Evolutionary conservation across 2,329 filamentous ascomycete genomes (phyloP), one percentile per base, ranked within the genome.

Genomic region (Sporothrix luriei): DNA sequence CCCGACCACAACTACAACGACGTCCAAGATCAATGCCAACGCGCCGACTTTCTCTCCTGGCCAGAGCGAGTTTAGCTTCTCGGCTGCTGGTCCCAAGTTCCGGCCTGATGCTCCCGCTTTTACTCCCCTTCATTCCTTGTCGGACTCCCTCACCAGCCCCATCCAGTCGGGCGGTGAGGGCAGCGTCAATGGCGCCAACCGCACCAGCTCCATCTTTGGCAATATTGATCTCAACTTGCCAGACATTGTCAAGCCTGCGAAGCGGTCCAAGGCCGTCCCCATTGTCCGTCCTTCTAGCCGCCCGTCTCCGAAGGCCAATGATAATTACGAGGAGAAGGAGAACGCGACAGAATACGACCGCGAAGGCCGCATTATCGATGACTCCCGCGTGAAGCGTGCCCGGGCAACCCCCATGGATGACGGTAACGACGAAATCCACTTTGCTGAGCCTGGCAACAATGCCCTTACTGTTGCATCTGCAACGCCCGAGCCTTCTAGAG

Each of bases 261-360:
- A 91, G 79, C 88, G 88, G 74, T 92, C 90, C 4, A 97, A 95
- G 80, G 93, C 93, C 11, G 86, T 97, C 68, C 91, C 93, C 0
- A 96, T 97, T 72, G 80, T 94, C 11, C 84, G 84, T 51, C 91
- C 91, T 0, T 83, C 88, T 70, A 88, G 83, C 74, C 79, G 78
- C 1, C 77, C 79, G 19, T 76, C 78, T 0, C 69, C 73, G 2
- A 73, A 76, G 26, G 21, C 49, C 2, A 26, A 1, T 24, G 19
- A 24, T 10, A 26, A 26, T 6, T 16, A 26, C 5, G 70, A 72
- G 3, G 54, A 59, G 14, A 73, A 75, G 43, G 73, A 78, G 11
- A 77, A 78, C 38, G 75, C 73, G n/a, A 69, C 72, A 0, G 72
- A 73, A 7, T 77, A 90, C 70, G 87, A 88, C 71, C 83, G 85